Base-by-base conservation (phyloP, 2,329 filamentous ascomycete species). In the Aspergillus hortae region DNA sequence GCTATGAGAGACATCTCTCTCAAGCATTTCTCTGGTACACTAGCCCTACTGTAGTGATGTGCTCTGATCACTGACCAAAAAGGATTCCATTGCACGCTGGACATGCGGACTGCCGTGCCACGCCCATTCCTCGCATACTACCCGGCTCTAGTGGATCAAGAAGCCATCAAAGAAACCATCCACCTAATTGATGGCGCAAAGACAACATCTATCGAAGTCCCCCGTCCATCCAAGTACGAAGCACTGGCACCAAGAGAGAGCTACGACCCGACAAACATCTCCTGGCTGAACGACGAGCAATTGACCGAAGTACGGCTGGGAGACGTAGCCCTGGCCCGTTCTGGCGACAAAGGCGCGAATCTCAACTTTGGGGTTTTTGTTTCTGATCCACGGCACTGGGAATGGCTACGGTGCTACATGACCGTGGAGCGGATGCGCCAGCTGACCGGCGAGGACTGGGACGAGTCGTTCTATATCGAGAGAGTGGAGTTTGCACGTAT, bases 401-500 rank as follows among this genome's bases (percentile, higher is more conserved):
- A 58, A 2, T 76, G 72, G 74, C 61, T 76, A 9, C 68, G 66
- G 17, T 59, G 62, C 2, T 70, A 77, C 4, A 62, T 81, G 57
- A 77, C 69, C 0, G 61, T 65, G 7, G 53, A 60, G 4, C 67
- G 63, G 12, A 57, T 79, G 49, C 63, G 67, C n/a, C 57, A 69
- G 7, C 57, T 76, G 44, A 69, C 80, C 1, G 76, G 68, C 0
- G 65, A 74, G 9, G 77, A 80, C 52, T 78, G 73, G 69, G 58
- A 70, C 6, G 68, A 76, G 36, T 65, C 71, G 43, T 71, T 69
- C 56, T 62, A 64, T 15, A 60, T 79, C 2, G 77, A 80, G 58
- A 61, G 78, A 12, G 74, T 79, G n/a, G 77, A 80, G 61, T 75
- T 80, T 48, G 66, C 70, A 0, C 58, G 67, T 3, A 68, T 80